Base-by-base conservation (phyloP, 345 rosid genomes). In the Geranium brycei region DNA sequence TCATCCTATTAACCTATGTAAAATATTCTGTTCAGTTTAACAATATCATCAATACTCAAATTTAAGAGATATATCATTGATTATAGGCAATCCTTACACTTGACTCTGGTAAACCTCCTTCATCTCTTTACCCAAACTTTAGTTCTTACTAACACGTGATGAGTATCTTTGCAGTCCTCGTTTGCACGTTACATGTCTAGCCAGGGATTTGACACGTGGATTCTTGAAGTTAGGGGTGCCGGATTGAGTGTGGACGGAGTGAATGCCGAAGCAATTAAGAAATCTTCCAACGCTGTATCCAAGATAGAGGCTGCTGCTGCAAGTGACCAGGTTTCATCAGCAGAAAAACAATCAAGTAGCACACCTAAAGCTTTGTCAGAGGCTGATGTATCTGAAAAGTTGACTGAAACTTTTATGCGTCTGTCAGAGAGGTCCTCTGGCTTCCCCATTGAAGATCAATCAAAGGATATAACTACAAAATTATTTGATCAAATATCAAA, bases 201-300 rank as follows among this genome's bases (percentile, higher is more conserved):
- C 64, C 86, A 83, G 64, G 96, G 96, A 72, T 91, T 80, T 55
- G 98, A 91, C 66, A 82, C 98, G 1, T 87, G 98, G 98, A 81
- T 80, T 70, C 80, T 91, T 68, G 98, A 91, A 79, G 72, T 91
- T 59, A 78, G 96, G 67, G 96, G 91, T 69, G 81, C 89, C 23
- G 98, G 98, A 5, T 74, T 91, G 79, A 91, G 96, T 75, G 65
- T 69, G 18, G 73, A 64, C 4, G 73, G 18, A 53, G 16, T 58
- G 51, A 79, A 76, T 4, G 51, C 64, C 3, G 67, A 66, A 28
- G 78, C 78, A 71, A 68, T 71, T 69, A 57, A 31, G 17, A 59
- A 15, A 32, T 28, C 68, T 31, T 32, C 59, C 3, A 56, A 61
- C 6, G 35, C 51, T 59, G 13, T 4, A 64, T 65, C 64, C 62